These are phyloP conservation scores for Chaetomium sp. DNA, from an alignment of 2,329 filamentous ascomycete species.

Conservation along the genomic window DNA sequence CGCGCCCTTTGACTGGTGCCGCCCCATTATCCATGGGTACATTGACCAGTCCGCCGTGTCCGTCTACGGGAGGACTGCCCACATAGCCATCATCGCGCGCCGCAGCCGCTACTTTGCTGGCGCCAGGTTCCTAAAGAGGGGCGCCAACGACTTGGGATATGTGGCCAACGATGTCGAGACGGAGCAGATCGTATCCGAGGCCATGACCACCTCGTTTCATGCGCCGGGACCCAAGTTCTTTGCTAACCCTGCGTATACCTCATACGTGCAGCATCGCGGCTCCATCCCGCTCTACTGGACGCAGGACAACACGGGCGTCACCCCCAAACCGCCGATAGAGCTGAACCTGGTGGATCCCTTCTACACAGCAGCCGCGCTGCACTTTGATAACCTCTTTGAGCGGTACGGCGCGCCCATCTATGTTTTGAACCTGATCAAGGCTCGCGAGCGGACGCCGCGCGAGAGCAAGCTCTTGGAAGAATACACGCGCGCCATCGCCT, in stretches of 20 bases:
- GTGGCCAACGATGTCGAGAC: conserved; percentile 99
- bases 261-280: conserved; percentile 93
- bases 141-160: conserved; percentile 90
- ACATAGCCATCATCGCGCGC: conserved; percentile 91
- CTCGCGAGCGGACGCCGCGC: conserved; percentile 81
- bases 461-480: conserved; percentile 90
- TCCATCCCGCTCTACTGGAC: conserved; percentile 98
- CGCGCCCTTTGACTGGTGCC: conserved; percentile 91
- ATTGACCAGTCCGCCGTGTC: conserved; percentile 86
- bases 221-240: conserved; percentile 83
- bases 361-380: conserved; percentile 86
- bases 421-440: conserved; percentile 87
- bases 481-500: conserved; percentile 83
- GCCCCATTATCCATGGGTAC: conserved; percentile 93
- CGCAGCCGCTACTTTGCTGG: conserved; percentile 93
- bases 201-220: conserved; percentile 92
- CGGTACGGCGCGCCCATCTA: conserved; percentile 92
- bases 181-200: conserved; percentile 96
- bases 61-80: conserved; percentile 84
- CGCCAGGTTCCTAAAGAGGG: conserved; percentile 89
- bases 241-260: conserved; percentile 88
- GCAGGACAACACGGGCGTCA: conserved; percentile 91
- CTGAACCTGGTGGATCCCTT: conserved; percentile 95
- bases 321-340: conserved; percentile 94
- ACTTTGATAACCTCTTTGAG: conserved; percentile 93